Evolutionary conservation across 1,284 basidiomycete genomes (phyloP).

Genomic region (Ganoderma meredithae): DNA sequence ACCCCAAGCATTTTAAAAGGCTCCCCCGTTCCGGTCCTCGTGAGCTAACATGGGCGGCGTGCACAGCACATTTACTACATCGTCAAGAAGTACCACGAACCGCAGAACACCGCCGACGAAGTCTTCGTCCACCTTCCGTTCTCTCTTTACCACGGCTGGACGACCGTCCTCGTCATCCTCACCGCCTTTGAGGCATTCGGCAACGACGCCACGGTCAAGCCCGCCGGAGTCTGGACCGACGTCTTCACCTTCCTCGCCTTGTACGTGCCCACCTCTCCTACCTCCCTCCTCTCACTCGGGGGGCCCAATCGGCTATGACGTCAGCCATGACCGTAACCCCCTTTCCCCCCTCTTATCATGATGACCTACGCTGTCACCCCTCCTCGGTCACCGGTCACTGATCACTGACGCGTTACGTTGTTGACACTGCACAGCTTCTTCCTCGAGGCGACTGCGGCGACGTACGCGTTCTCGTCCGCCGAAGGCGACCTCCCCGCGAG

Average conservation of each 20-base stretch:
- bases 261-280: constrained; percentile 45
- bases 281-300: no score
- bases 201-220: constrained; percentile 69
- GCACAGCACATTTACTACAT: constrained; percentile 86
- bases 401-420: constrained; percentile 1
- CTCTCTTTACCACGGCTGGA: constrained; percentile 96
- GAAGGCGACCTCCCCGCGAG: constrained; percentile 94
- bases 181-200: constrained; percentile 94
- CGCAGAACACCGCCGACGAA: constrained; percentile 75
- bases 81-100: constrained; percentile 84
- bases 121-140: constrained; percentile 87
- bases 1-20: background rate
- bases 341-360: background rate
- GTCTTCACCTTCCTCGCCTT: constrained; percentile 92
- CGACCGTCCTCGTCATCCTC: constrained; percentile 89
- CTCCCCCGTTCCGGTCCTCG: constrained; percentile 16
- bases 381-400: constrained; percentile 17
- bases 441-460: constrained; percentile 91
- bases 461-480: constrained; percentile 88
- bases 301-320: background rate
- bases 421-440: constrained; percentile 68
- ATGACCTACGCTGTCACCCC: constrained; percentile 8
- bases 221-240: constrained; percentile 90
- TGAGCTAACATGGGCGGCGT: constrained; percentile 27
- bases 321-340: background rate